A percentile compares a stretch with the other conserved stretches of the same genome.
Conservation (phyloP, 2,329 filamentous ascomycete species). For the Stachybotrys chlorohalonatus region DNA sequence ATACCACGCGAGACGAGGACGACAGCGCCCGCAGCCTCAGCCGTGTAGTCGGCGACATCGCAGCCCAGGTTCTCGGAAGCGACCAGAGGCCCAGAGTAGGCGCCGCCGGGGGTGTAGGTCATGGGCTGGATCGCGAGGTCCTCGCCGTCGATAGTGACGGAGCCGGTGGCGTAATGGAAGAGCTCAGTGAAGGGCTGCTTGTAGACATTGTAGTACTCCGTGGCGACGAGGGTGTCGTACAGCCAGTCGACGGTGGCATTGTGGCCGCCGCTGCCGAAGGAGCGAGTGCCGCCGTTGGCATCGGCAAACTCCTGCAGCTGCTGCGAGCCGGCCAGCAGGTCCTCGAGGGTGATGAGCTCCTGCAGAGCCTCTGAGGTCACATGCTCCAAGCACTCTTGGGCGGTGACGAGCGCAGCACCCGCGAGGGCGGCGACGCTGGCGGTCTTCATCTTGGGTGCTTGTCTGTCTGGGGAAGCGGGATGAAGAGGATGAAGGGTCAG, state of each 20-base stretch:
- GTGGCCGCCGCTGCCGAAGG: constrained; percentile 34
- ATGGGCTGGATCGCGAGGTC: constrained; percentile 19
- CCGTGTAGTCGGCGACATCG: constrained; percentile 40
- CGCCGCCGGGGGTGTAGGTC: constrained; percentile 43
- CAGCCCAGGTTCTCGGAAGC: constrained; percentile 43
- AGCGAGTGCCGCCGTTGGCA: constrained; percentile 30
- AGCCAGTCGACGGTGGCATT: constrained; percentile 37
- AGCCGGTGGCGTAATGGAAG: constrained; percentile 21
- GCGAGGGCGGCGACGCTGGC: constrained; percentile 14
- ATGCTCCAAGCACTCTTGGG: constrained; percentile 17
- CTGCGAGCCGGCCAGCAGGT: constrained; percentile 32
- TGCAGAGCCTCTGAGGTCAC: constrained; percentile 30
- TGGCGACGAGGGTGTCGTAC: constrained; percentile 26
- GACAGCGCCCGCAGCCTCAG: constrained; percentile 41
- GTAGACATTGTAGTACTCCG: constrained; percentile 31
- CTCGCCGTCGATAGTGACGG: constrained; percentile 19
- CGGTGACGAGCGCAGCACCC: constrained; percentile 12
- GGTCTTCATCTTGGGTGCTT: constrained; percentile 12
- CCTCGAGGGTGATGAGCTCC: constrained; percentile 26
- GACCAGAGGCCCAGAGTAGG: constrained; percentile 31
- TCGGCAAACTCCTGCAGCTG: constrained; percentile 35
- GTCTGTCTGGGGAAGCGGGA: not conserved
- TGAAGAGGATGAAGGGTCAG: not conserved
- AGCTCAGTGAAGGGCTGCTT: constrained; percentile 35
- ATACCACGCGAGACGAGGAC: constrained; percentile 50